These are phyloP conservation scores for Herpetospermum pedunculosum DNA, from an alignment of 306 rosid species.

Conservation along the genomic window DNA sequence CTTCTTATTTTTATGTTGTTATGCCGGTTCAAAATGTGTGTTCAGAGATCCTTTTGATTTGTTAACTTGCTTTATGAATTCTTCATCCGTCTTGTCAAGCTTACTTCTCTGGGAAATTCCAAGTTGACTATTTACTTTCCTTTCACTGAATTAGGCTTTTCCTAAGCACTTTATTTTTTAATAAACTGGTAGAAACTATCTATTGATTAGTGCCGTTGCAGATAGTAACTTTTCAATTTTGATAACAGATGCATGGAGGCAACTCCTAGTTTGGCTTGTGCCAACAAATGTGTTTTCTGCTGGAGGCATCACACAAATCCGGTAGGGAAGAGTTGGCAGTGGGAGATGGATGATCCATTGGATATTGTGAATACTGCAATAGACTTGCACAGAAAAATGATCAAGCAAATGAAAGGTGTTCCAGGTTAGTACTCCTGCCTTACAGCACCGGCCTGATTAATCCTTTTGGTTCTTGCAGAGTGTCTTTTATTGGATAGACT, in stretches of 20 bases:
- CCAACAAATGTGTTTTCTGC: constrained; percentile 97
- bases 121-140: not conserved
- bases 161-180: not conserved
- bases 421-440: constrained; percentile 49
- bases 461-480: not conserved
- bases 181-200: not conserved
- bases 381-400: constrained; percentile 72
- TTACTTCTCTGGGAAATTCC: not conserved
- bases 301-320: constrained; percentile 99
- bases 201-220: not conserved
- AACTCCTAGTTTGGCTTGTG: constrained; percentile 98
- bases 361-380: constrained; percentile 79
- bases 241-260: constrained; percentile 91
- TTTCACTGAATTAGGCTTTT: not conserved
- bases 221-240: constrained; percentile 6
- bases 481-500: not conserved
- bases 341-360: constrained; percentile 96
- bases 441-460: not conserved
- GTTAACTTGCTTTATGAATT: not conserved
- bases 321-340: constrained; percentile 96
- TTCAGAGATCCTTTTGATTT: not conserved
- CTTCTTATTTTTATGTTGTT: not conserved
- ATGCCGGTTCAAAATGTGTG: not conserved
- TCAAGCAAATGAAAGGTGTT: constrained; percentile 99
- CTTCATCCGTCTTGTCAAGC: not conserved